Conservation (phyloP, 331 rosid species). For the Rhamnella rubrinervis region DNA sequence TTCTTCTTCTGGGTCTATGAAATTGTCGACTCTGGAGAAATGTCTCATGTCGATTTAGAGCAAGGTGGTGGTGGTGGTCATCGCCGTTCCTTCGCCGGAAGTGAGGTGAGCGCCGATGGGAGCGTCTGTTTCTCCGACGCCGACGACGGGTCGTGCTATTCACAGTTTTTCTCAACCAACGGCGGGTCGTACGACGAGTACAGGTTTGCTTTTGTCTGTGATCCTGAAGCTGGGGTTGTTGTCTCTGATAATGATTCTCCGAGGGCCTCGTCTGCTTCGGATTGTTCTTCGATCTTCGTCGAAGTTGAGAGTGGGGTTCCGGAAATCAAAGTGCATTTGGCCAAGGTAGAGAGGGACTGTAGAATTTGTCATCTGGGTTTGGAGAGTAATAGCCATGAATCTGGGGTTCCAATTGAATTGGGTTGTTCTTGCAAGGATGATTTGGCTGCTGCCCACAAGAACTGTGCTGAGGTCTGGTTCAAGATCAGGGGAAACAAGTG, state of each 20-base stretch:
- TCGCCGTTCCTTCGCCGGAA: slow-evolving; percentile 43
- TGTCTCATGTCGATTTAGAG: slow-evolving; percentile 71
- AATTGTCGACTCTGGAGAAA: slow-evolving; percentile 37
- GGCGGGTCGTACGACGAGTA: slow-evolving; percentile 91
- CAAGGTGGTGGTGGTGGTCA: slow-evolving; percentile 35
- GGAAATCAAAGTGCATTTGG: slow-evolving; percentile 81
- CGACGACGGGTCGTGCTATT: slow-evolving; percentile 81
- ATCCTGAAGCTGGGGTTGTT: slow-evolving; percentile 47
- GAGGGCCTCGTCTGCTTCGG: slow-evolving; percentile 71
- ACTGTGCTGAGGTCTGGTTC: slow-evolving; percentile 96
- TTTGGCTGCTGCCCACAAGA: slow-evolving; percentile 80
- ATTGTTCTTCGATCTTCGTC: slow-evolving; percentile 62
- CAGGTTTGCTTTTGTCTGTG: slow-evolving; percentile 64
- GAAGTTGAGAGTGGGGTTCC: slow-evolving; percentile 58
- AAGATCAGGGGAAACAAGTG: slow-evolving; percentile 85
- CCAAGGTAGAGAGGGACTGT: slow-evolving; percentile 75
- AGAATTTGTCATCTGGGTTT: slow-evolving; percentile 95
- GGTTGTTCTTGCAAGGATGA: slow-evolving; percentile 96
- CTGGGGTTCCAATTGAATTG: slow-evolving; percentile 77
- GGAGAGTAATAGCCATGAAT: slow-evolving; percentile 84
- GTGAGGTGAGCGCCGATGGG: slow-evolving; percentile 51
- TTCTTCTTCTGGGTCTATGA: slow-evolving; percentile 32
- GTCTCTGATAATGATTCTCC: slow-evolving; percentile 34
- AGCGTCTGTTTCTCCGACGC: slow-evolving; percentile 78
- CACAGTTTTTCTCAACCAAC: slow-evolving; percentile 80